Base-by-base conservation (phyloP, 2,329 filamentous ascomycete genomes). In the Alternaria sp. region DNA sequence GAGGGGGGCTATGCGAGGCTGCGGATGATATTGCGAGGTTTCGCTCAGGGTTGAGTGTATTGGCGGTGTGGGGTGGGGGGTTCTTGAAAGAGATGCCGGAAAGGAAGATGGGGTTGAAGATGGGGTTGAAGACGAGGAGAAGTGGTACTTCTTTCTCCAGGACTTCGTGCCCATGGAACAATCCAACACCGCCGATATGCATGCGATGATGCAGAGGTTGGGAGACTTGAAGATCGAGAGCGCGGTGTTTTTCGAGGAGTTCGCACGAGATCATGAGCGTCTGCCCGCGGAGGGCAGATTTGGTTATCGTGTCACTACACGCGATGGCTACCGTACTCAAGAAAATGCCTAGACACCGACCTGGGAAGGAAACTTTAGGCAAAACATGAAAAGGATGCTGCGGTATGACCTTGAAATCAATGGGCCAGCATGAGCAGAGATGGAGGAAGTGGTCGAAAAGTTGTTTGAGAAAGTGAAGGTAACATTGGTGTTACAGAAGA, bases 221-320 rank as follows among this genome's bases (percentile, higher is more conserved):
- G 7, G 24, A 26, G 7, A 26, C 24, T 26, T 26, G 24, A 2
- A 26, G 0, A 26, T 26, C 24, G 24, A 26, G 24, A 26, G 24
- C 24, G 43, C 24, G 26, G n/a, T 30, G 5, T n/a, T 7, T 4
- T 38, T 38, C 34, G 34, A 38, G 2, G 34, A 38, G 34, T 7
- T 18, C 16, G n/a, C 34, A 8, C 16, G 16, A 8, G 16, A 38
- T n/a, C 16, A 16, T 7, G 7, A 16, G 16, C 34, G 7, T 36
- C 12, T 1, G 2, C 3, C 1, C 1, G 14, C 14, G 32, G 12
- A 4, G 5, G 14, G 6, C 1, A 3, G 6, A 2, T 2, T 36
- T 7, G 32, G 32, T 6, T 16, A 16, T 0, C 5, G 14, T 36
- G 3, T 14, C 14, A 14, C 14, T 16, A 36, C 14, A 16, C 32